Evolutionary conservation across 2,329 filamentous ascomycete species (phyloP).

Genomic region (Didymella glomerata): DNA sequence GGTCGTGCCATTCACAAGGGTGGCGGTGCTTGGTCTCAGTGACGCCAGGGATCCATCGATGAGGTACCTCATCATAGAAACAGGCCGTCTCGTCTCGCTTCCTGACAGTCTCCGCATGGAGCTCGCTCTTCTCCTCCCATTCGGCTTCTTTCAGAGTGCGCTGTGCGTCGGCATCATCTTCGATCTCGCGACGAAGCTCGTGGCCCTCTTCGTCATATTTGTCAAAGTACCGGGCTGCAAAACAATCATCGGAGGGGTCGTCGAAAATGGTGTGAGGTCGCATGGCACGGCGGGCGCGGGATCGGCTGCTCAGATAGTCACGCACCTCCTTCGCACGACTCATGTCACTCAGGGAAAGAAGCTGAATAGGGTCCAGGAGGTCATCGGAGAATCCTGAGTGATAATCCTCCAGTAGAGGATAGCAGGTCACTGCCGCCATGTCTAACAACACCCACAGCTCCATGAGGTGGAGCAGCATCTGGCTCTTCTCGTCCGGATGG

Average conservation of each 20-base stretch:
- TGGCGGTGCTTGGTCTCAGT: slow-evolving; percentile 10
- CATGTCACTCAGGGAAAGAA: slow-evolving; percentile 61
- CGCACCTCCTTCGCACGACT: slow-evolving; percentile 61
- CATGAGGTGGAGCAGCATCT: slow-evolving; percentile 63
- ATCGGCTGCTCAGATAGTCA: slow-evolving; percentile 56
- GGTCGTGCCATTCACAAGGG: slow-evolving; percentile 46
- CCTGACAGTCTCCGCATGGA: slow-evolving; percentile 12
- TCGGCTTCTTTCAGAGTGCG: slow-evolving; percentile 52
- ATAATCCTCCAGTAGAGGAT: slow-evolving; percentile 61
- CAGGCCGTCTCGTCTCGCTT: slow-evolving; percentile 45
- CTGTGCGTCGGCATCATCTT: slow-evolving; percentile 38
- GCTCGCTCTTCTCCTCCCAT: slow-evolving; percentile 43
- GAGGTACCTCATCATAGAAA: slow-evolving; percentile 43
- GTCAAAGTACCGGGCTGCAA: slow-evolving; percentile 59
- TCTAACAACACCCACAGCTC: slow-evolving; percentile 69
- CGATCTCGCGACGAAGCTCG: slow-evolving; percentile 51
- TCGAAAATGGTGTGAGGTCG: slow-evolving; percentile 58
- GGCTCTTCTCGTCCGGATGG: slow-evolving; percentile 61
- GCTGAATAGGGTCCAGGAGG: slow-evolving; percentile 64
- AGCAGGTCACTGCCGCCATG: slow-evolving; percentile 51
- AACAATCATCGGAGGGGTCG: slow-evolving; percentile 53
- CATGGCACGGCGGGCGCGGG: slow-evolving; percentile 21
- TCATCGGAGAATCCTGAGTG: slow-evolving; percentile 61
- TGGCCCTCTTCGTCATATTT: slow-evolving; percentile 29
- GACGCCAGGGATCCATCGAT: slow-evolving; percentile 3